Evolutionary conservation across 345 rosid genomes (phyloP).

Genomic region (Syzygium aqueum): DNA sequence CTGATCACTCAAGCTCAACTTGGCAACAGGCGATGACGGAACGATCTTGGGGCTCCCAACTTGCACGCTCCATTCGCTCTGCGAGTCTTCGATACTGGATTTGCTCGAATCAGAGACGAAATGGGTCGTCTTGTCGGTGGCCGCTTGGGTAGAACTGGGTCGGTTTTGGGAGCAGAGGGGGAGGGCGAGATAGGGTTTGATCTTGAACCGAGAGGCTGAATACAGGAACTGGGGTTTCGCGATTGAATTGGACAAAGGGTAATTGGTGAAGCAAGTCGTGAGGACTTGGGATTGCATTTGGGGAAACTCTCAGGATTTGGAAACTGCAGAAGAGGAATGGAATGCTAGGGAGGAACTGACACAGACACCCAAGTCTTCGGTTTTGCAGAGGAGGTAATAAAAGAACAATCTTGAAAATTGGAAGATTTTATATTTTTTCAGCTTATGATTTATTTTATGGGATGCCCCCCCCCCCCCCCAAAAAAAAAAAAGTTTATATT

Average conservation of each 20-base stretch:
- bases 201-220: conserved; percentile 1
- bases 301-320: background rate
- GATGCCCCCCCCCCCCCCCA: background rate
- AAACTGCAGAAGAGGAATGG: background rate
- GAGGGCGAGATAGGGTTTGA: conserved; percentile 12
- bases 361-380: background rate
- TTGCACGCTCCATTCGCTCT: conserved; percentile 30
- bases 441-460: background rate
- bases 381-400: background rate
- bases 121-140: conserved; percentile 2
- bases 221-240: conserved; percentile 8
- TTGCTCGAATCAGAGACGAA: conserved; percentile 8
- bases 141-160: conserved; percentile 2
- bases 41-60: conserved; percentile 33
- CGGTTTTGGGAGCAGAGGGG: conserved; percentile 20
- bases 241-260: conserved; percentile 6
- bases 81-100: conserved; percentile 13
- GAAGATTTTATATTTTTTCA: background rate
- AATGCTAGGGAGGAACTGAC: background rate
- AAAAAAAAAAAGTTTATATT: background rate
- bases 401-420: background rate
- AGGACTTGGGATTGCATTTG: conserved; percentile 13
- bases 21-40: conserved; percentile 29
- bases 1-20: conserved; percentile 55
- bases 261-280: conserved; percentile 2